Evolutionary conservation across 2,329 filamentous ascomycete genomes (phyloP).

Genomic region (Penicillium carneum): DNA sequence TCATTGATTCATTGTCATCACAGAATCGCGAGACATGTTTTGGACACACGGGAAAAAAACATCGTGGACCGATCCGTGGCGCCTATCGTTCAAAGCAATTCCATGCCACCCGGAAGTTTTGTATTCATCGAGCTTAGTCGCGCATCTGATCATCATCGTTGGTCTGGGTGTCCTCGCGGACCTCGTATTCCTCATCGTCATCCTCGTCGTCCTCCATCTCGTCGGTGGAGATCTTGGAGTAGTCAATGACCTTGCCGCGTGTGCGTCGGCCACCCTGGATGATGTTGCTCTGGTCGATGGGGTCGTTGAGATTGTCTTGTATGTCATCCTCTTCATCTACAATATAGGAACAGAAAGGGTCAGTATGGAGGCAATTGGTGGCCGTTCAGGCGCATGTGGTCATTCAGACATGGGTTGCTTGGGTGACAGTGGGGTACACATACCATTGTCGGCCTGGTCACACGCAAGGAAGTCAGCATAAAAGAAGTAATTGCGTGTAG

Average conservation of each 20-base stretch:
- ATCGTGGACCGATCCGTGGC: conserved; percentile 23
- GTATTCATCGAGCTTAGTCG: conserved; percentile 42
- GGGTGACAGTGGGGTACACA: conserved; percentile 11
- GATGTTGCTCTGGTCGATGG: conserved; percentile 90
- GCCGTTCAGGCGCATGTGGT: background rate
- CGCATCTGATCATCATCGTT: conserved; percentile 51
- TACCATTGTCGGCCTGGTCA: conserved; percentile 38
- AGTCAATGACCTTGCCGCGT: conserved; percentile 91
- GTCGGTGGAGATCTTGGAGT: conserved; percentile 84
- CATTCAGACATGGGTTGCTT: background rate
- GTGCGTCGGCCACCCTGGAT: conserved; percentile 80
- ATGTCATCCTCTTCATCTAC: conserved; percentile 74
- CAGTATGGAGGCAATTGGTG: conserved; percentile 33
- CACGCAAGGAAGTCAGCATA: conserved; percentile 13
- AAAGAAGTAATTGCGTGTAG: background rate
- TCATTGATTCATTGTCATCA: conserved; percentile 34
- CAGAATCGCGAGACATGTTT: conserved; percentile 18
- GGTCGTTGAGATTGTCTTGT: conserved; percentile 75
- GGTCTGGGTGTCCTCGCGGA: conserved; percentile 39
- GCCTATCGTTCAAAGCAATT: conserved; percentile 30
- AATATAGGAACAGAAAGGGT: conserved; percentile 19
- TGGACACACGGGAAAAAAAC: conserved; percentile 12
- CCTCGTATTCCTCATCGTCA: conserved; percentile 53
- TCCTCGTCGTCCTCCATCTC: conserved; percentile 69
- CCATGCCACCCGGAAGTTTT: conserved; percentile 26